Percentiles rank a stretch among this genome's conserved stretches.
Conservation (phyloP, 176 grass and related monocot genomes). For the Hyparrhenia diplandra region DNA sequence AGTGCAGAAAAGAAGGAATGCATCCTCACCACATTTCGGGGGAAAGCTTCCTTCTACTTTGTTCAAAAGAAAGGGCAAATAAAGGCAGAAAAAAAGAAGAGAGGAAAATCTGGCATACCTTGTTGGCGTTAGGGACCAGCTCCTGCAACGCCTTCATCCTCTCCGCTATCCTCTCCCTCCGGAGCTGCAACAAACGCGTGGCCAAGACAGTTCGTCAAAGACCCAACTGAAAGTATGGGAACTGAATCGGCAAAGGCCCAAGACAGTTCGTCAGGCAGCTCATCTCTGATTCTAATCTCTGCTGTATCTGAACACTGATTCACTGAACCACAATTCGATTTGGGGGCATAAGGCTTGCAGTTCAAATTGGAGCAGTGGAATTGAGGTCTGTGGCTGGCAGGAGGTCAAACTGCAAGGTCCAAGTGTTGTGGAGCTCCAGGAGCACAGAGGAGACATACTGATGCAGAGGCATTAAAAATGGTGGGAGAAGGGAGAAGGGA, state of each 20-base stretch:
- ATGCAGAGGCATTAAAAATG: conserved; percentile 10
- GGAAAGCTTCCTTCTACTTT: conserved; percentile 41
- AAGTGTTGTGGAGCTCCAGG: conserved; percentile 16
- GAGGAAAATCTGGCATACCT: conserved; percentile 42
- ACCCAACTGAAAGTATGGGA: neutral
- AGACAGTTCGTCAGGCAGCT: neutral
- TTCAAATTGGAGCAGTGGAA: neutral
- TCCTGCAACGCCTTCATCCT: conserved; percentile 98
- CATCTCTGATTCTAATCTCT: neutral
- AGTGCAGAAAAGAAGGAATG: conserved; percentile 13
- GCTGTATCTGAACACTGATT: neutral
- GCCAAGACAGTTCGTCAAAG: no score
- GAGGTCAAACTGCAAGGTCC: conserved; percentile 19
- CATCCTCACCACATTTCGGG: conserved; percentile 26
- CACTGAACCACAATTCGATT: neutral
- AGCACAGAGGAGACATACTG: neutral
- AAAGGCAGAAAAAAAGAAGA: conserved; percentile 13
- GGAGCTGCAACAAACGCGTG: conserved; percentile 57
- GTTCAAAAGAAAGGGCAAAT: conserved; percentile 28
- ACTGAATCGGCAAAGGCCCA: neutral
- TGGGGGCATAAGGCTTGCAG: no score
- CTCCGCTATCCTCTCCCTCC: conserved; percentile 97
- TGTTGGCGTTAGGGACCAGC: conserved; percentile 86
- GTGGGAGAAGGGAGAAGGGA: neutral
- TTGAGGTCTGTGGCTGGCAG: neutral